phyloP scores from a whole-genome alignment of 495 filamentous ascomycete genomes.

The Aspergillus ellipticus region DNA sequence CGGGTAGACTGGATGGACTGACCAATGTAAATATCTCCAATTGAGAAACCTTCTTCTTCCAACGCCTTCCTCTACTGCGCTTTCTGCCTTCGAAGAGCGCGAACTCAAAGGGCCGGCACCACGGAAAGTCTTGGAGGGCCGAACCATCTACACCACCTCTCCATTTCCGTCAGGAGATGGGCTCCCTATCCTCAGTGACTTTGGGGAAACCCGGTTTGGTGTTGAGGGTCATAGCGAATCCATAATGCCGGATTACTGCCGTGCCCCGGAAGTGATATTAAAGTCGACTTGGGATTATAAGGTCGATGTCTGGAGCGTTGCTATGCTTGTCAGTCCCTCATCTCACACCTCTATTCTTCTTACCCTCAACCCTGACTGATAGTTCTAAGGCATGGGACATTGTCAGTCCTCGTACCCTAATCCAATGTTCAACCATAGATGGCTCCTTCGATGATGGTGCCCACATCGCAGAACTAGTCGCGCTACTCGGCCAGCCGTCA shows the following conservation, averaged over 20 bases:
- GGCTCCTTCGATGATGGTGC: constrained; percentile 20
- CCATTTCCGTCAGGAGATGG: constrained; percentile 9
- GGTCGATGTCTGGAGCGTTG: constrained; percentile 41
- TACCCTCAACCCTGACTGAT: neutral
- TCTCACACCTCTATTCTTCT: neutral
- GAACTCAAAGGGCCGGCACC: constrained; percentile 10
- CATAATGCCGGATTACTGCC: constrained; percentile 17
- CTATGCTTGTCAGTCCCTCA: constrained; percentile 21
- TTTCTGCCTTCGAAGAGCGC: constrained; percentile 16
- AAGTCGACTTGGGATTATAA: constrained; percentile 31
- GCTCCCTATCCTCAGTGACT: constrained; percentile 23
- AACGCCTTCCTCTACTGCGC: neutral
- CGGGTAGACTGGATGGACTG: no score
- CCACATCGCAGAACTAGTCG: constrained; percentile 39
- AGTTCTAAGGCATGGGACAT: constrained; percentile 17
- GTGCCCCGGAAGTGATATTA: constrained; percentile 36
- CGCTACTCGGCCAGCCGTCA: constrained; percentile 39
- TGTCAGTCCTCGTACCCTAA: constrained; percentile 12
- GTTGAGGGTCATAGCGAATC: constrained; percentile 19
- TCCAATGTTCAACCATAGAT: constrained; percentile 15
- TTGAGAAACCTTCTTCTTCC: constrained; percentile 21
- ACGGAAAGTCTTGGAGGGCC: constrained; percentile 22
- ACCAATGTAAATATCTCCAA: constrained; percentile 18
- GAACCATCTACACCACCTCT: constrained; percentile 17
- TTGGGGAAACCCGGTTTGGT: constrained; percentile 25